A percentile compares a stretch with the other conserved stretches of the same genome.
These are phyloP conservation scores for Xylariaceae sp. DNA, from an alignment of 2,329 filamentous ascomycete genomes.

Conservation along the genomic window DNA sequence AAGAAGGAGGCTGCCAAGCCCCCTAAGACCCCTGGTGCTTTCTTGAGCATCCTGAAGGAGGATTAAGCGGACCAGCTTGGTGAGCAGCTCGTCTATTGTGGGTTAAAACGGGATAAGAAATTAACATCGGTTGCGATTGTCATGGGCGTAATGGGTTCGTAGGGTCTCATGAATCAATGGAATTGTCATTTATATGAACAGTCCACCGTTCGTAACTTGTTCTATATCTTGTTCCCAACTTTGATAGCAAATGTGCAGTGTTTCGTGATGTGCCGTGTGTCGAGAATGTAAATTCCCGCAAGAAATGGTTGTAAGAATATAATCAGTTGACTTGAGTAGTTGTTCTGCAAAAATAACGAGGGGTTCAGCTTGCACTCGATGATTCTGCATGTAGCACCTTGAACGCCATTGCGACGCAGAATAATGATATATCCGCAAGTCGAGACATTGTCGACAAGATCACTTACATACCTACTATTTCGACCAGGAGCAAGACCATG, in stretches of 20 bases:
- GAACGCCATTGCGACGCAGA: too few species aligned
- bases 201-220: slow-evolving; percentile 12
- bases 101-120: slow-evolving; percentile 16
- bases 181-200: slow-evolving; percentile 30
- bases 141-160: slow-evolving; percentile 34
- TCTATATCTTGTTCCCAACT: not conserved
- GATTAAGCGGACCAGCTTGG: slow-evolving; percentile 32
- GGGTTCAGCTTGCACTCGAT: too few species aligned
- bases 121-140: slow-evolving; percentile 26
- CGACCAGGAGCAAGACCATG: too few species aligned
- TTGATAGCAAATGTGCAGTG: not conserved
- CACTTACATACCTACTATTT: too few species aligned
- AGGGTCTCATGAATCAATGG: slow-evolving; percentile 33
- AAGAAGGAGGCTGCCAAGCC: slow-evolving; percentile 60
- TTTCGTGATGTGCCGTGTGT: not conserved
- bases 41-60: slow-evolving; percentile 31
- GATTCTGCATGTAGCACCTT: too few species aligned
- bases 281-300: too few species aligned
- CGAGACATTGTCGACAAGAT: too few species aligned
- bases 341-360: not conserved
- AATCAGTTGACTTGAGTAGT: not conserved
- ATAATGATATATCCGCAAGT: too few species aligned
- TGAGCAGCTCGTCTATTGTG: slow-evolving; percentile 32
- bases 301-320: too few species aligned
- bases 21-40: slow-evolving; percentile 31